These are phyloP conservation scores for Colletotrichum lindemuthianum DNA, from an alignment of 2,329 filamentous ascomycete genomes.

Conservation along the genomic window DNA sequence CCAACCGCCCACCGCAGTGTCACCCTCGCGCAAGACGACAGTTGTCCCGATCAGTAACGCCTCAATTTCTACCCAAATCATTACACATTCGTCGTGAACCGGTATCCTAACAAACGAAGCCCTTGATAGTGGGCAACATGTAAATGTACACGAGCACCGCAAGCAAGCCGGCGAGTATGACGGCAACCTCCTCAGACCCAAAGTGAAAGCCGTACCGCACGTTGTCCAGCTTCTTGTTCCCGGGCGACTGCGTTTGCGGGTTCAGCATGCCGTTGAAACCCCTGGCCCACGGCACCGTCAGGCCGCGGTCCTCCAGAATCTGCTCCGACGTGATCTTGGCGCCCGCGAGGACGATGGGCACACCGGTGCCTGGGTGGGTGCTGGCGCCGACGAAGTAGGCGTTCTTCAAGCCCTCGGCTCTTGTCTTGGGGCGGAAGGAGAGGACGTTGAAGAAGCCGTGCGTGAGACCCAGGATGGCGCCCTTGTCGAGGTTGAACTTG, in stretches of 20 bases:
- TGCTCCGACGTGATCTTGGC: conserved; percentile 67
- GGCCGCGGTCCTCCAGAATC: conserved; percentile 48
- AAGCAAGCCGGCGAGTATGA: conserved; percentile 8
- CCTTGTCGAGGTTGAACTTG: conserved; percentile 79
- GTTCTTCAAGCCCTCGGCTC: conserved; percentile 57
- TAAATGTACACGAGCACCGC: conserved; percentile 5
- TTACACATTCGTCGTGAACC: not conserved
- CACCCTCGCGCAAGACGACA: too few species aligned
- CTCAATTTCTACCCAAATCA: not conserved
- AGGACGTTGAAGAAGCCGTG: conserved; percentile 81
- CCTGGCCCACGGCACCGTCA: conserved; percentile 44
- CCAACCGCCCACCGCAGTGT: too few species aligned
- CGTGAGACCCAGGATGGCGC: conserved; percentile 76
- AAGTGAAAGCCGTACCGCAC: conserved; percentile 34
- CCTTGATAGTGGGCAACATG: conserved; percentile 10
- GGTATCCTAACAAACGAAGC: not conserved
- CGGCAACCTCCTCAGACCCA: conserved; percentile 34
- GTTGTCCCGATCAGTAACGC: not conserved
- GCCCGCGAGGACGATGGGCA: conserved; percentile 77
- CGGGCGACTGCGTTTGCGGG: conserved; percentile 13
- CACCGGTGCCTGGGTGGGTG: conserved; percentile 80
- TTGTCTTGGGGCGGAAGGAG: conserved; percentile 70
- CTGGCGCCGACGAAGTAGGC: conserved; percentile 80
- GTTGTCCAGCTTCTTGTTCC: conserved; percentile 23
- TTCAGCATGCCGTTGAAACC: conserved; percentile 25